Evolutionary conservation across 2,329 filamentous ascomycete species (phyloP), one percentile per base, ranked within the genome.

Genomic region (Diaporthe ampelina): DNA sequence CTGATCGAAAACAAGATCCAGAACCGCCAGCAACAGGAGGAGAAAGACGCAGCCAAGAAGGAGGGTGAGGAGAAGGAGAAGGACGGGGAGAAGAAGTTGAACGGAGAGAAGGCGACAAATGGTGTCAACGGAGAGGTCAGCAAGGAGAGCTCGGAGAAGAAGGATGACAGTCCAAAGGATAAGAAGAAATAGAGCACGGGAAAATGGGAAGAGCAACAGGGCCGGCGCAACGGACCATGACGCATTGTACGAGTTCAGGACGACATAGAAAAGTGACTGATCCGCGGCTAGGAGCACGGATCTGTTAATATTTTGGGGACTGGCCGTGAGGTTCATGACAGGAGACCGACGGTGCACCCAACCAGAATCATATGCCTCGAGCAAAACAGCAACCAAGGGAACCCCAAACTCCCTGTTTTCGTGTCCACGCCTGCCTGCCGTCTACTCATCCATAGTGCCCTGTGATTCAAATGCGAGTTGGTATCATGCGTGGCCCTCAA

Each of bases 1-100:
- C 87, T 99, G 78, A 99, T 99, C 78, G 97, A 99, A 88, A 99
- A 99, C 88, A 99, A 99, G 90, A 98, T 98, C 79, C 96, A 98
- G 87, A 99, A 99, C 86, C 91, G 96, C 83, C 95, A 98, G 85
- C 94, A 97, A 83, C 94, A 97, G 81, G 97, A 98, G 82, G 97
- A 99, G 81, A 96, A 96, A 86, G 96, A 98, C 79, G 90, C 88
- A 59, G 91, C 93, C 80, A 94, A 94, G 86, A 94, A 95, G 81
- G 92, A 93, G 58, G 93, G 94, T 81, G 93, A 94, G 81, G 77
- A 79, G 32, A 92, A 92, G 78, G 84, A 86, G 79, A 90, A 90
- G 77, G 87, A 89, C 69, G 87, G 83, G 45, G 88, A 91, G 77
- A 89, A 90, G 83, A 90, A 91, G 83, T 88, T 91, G 77, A 82